Evolutionary conservation across 2,329 filamentous ascomycete species (phyloP).

Genomic region (Aspergillus thermomutatus): DNA sequence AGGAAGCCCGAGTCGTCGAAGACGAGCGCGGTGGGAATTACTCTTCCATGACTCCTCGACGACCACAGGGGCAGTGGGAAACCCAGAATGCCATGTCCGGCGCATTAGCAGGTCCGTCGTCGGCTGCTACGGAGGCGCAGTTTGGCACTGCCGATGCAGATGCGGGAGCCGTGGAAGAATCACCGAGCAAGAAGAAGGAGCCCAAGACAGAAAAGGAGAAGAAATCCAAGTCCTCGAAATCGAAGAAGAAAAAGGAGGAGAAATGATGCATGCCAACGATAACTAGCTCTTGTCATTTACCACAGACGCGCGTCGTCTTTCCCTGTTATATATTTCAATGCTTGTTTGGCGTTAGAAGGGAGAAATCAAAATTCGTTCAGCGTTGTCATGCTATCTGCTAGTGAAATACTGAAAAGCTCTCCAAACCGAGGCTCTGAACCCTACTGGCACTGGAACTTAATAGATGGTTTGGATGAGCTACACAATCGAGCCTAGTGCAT

Average conservation of each 20-base stretch:
- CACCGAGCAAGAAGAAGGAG: constrained; percentile 16
- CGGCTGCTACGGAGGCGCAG: constrained; percentile 6
- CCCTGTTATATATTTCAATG: constrained; percentile 11
- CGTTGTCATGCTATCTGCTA: background rate
- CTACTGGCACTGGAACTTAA: background rate
- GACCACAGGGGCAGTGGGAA: constrained; percentile 1
- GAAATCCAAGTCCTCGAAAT: constrained; percentile 21
- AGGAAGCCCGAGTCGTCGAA: constrained; percentile 59
- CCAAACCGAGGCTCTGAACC: background rate
- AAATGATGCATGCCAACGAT: constrained; percentile 4
- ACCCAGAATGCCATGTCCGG: constrained; percentile 18
- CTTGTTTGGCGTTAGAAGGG: constrained; percentile 20
- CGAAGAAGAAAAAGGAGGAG: constrained; percentile 21
- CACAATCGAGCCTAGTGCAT: background rate
- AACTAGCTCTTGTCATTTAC: constrained; percentile 1
- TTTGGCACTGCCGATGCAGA: constrained; percentile 10
- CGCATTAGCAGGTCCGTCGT: constrained; percentile 16
- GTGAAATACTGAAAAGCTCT: background rate
- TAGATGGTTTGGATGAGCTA: background rate
- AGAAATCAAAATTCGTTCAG: constrained; percentile 16
- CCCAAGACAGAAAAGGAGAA: constrained; percentile 17
- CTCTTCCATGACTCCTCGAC: constrained; percentile 29
- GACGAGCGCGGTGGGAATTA: constrained; percentile 46
- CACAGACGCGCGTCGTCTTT: constrained; percentile 8
- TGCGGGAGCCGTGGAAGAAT: constrained; percentile 14